These are phyloP conservation scores for Saraca asoca DNA, from an alignment of 331 rosid genomes.

Conservation along the genomic window DNA sequence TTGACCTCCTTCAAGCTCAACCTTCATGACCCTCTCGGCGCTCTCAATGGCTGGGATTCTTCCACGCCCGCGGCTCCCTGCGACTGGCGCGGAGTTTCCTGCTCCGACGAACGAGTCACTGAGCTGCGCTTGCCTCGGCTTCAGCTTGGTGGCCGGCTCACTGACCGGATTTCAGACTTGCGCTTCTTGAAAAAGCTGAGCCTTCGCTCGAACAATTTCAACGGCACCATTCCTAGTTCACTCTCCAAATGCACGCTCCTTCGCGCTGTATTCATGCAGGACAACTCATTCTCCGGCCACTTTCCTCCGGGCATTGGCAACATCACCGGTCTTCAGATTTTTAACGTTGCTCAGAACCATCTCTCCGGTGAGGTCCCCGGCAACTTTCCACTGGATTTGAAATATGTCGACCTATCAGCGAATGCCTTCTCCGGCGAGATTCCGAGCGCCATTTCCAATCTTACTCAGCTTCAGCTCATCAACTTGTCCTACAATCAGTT, in stretches of 20 bases:
- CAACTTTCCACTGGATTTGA: slow-evolving; percentile 37
- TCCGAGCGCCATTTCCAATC: slow-evolving; percentile 38
- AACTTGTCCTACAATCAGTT: slow-evolving; percentile 57
- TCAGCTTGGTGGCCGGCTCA: slow-evolving; percentile 53
- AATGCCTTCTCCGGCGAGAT: slow-evolving; percentile 56
- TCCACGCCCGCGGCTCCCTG: slow-evolving; percentile 52
- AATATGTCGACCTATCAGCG: slow-evolving; percentile 56
- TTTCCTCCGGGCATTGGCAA: slow-evolving; percentile 48
- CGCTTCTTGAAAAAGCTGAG: slow-evolving; percentile 44
- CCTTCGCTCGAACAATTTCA: slow-evolving; percentile 52
- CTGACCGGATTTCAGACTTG: slow-evolving; percentile 42
- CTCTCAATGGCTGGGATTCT: slow-evolving; percentile 48
- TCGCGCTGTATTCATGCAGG: slow-evolving; percentile 50
- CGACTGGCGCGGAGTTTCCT: slow-evolving; percentile 58
- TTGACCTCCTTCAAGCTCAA: slow-evolving; percentile 47
- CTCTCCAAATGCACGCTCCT: slow-evolving; percentile 52
- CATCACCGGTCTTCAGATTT: slow-evolving; percentile 38
- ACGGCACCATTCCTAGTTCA: slow-evolving; percentile 53
- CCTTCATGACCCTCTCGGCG: slow-evolving; percentile 53
- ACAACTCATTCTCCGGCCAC: slow-evolving; percentile 54
- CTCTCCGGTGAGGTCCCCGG: slow-evolving; percentile 51
- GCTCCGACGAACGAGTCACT: slow-evolving; percentile 34
- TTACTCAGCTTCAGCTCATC: slow-evolving; percentile 47
- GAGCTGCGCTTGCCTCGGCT: slow-evolving; percentile 59
- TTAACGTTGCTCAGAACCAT: slow-evolving; percentile 49